Conservation (phyloP, 768 basidiomycete species). For the Leucogyrophana mollusca region DNA sequence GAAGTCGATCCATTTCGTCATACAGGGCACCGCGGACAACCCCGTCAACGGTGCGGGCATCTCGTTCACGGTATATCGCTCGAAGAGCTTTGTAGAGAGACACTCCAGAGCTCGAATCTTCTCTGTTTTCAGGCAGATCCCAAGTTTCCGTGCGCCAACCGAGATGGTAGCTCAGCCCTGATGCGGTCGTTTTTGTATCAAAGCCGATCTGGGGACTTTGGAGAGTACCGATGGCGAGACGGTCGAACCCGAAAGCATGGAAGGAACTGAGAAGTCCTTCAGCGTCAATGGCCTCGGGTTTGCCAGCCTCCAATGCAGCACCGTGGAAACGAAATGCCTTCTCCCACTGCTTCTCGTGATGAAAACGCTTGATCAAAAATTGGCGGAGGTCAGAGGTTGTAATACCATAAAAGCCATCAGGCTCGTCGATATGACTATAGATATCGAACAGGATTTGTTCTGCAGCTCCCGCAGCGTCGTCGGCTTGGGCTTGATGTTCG, state of each 20-base stretch:
- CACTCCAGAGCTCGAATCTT: constrained; percentile 45
- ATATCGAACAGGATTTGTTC: constrained; percentile 87
- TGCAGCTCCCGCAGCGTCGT: constrained; percentile 30
- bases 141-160: constrained; percentile 96
- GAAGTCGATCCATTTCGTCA: constrained; percentile 64
- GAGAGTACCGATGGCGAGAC: constrained; percentile 73
- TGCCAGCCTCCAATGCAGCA: constrained; percentile 71
- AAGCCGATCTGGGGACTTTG: constrained; percentile 39
- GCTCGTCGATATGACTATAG: constrained; percentile 94
- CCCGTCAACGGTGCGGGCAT: constrained; percentile 43
- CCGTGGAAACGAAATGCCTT: constrained; percentile 91
- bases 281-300: constrained; percentile 38
- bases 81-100: constrained; percentile 78
- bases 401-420: constrained; percentile 97
- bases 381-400: constrained; percentile 71
- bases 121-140: constrained; percentile 77
- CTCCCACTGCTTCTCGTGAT: constrained; percentile 92
- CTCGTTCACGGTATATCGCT: constrained; percentile 79
- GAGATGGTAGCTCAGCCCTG: constrained; percentile 68
- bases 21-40: constrained; percentile 51
- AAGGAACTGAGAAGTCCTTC: constrained; percentile 77
- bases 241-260: constrained; percentile 87
- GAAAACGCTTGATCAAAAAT: constrained; percentile 81
- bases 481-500: constrained; percentile 40
- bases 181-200: constrained; percentile 27